Evolutionary conservation across 2,329 filamentous ascomycete genomes (phyloP), one percentile per base, ranked within the genome.

Genomic region (Penicillium corylophilum): DNA sequence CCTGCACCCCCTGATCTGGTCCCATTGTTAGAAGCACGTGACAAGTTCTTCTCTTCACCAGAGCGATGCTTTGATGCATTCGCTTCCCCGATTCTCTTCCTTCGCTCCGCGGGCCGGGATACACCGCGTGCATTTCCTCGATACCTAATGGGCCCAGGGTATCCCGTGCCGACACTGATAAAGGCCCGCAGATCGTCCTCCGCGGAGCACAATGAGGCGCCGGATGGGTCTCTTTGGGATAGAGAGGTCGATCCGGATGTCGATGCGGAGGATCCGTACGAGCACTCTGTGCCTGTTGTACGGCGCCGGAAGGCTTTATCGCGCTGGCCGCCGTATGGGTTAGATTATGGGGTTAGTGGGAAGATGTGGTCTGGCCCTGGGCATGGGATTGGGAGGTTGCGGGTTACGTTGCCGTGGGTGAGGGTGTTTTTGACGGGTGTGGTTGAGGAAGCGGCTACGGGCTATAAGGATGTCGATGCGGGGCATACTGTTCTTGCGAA

Each of bases 1-100:
- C 8, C 44, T 1, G 62, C 63, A 0, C 68, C 66, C 1, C 44
- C 53, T 10, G 72, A 74, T 46, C 55, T 76, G 3, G 46, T 72
- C 10, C 64, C 68, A 1, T 62, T 74, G 2, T 66, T 74, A 0
- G 46, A 68, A 26, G 70, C 70, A 0, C 67, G 74, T 3, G 64
- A 66, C 24, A 45, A 42, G 7, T 62, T 74, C 18, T 77, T 77
- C 52, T 38, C 60, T 7, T 66, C 60, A 0, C 70, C 73, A 18
- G 68, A 71, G 24, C 64, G 64, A 10, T 75, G 70, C 55, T 77
- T 76, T 41, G 74, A 77, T 51, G 56, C 72, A 0, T 77, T 77
- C 50, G 73, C 74, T 0, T 75, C 72, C 4, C 74, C 74, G 0
- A 59, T 71, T 4, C 54, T 76, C 6, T 74, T 76, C 44, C 66